A percentile compares a stretch with the other conserved stretches of the same genome.
Evolutionary conservation across 768 basidiomycete species (phyloP).

Genomic region (Strobilomyces dryophilus): DNA sequence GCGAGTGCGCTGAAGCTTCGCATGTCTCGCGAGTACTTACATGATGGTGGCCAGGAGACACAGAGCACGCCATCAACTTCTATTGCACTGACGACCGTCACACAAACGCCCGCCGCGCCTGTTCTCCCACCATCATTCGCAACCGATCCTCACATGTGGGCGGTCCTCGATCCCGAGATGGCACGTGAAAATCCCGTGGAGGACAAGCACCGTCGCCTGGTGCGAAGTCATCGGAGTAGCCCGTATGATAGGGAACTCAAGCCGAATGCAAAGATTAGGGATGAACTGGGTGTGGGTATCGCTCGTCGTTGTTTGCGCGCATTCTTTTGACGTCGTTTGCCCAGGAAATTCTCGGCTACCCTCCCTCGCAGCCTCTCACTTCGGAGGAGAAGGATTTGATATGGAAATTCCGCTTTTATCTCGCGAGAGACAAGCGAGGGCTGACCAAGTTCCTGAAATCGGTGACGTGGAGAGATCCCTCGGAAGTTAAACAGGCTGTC

Average conservation of each 20-base stretch:
- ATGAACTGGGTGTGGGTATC: slow-evolving; percentile 77
- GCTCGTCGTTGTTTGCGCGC: background rate
- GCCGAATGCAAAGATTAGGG: slow-evolving; percentile 92
- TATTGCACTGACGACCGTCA: slow-evolving; percentile 36
- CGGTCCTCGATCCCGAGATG: slow-evolving; percentile 86
- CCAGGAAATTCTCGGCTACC: slow-evolving; percentile 86
- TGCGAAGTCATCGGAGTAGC: slow-evolving; percentile 92
- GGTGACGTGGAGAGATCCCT: slow-evolving; percentile 94
- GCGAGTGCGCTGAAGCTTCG: slow-evolving; percentile 37
- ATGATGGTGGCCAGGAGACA: slow-evolving; percentile 33
- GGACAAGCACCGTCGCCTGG: slow-evolving; percentile 90
- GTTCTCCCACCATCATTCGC: slow-evolving; percentile 49
- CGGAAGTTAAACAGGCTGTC: slow-evolving; percentile 96
- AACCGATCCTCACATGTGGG: slow-evolving; percentile 76
- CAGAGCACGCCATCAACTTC: slow-evolving; percentile 39
- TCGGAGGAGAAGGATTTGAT: slow-evolving; percentile 94
- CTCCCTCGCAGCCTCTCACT: slow-evolving; percentile 81
- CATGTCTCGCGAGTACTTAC: background rate
- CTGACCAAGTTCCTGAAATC: slow-evolving; percentile 97
- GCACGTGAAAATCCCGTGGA: slow-evolving; percentile 94
- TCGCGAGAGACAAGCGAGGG: slow-evolving; percentile 86
- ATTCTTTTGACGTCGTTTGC: background rate
- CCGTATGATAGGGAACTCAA: slow-evolving; percentile 95
- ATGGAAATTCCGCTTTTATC: slow-evolving; percentile 99
- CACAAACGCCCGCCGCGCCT: slow-evolving; percentile 37